Percentiles rank a stretch among this genome's conserved stretches.
phyloP scores from a whole-genome alignment of 257 asterid genomes.

The Solanum clarkiae region DNA sequence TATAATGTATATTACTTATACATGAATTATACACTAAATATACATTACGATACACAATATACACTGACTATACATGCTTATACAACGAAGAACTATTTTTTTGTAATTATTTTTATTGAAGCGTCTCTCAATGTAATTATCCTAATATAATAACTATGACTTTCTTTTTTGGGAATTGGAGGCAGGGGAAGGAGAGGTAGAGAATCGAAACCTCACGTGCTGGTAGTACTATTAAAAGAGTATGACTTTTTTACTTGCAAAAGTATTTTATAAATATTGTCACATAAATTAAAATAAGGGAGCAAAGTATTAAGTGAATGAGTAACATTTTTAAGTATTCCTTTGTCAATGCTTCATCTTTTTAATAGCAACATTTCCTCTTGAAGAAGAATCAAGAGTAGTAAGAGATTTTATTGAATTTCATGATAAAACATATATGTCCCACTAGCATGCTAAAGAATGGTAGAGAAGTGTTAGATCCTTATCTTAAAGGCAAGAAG shows the following conservation, averaged over 20 bases:
- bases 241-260: not conserved
- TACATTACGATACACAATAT: no score
- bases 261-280: no score
- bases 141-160: not conserved
- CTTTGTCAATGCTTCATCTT: not conserved
- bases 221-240: not conserved
- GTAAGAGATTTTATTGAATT: not conserved
- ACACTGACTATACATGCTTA: no score
- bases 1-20: no score
- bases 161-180: not conserved
- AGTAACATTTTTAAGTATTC: not conserved
- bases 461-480: not conserved
- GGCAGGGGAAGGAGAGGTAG: not conserved
- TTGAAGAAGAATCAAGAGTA: not conserved
- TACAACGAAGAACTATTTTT: no score
- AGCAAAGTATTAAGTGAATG: no score
- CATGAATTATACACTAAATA: no score
- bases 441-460: not conserved
- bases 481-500: slow-evolving; percentile 4
- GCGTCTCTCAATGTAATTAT: no score
- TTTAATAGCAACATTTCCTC: not conserved
- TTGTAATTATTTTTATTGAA: no score
- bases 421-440: not conserved
- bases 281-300: no score
- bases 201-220: not conserved